A percentile compares a stretch with the other conserved stretches of the same genome.
These are phyloP conservation scores for Sphaerosporella brunnea DNA, from an alignment of 495 filamentous ascomycete genomes.

Conservation along the genomic window DNA sequence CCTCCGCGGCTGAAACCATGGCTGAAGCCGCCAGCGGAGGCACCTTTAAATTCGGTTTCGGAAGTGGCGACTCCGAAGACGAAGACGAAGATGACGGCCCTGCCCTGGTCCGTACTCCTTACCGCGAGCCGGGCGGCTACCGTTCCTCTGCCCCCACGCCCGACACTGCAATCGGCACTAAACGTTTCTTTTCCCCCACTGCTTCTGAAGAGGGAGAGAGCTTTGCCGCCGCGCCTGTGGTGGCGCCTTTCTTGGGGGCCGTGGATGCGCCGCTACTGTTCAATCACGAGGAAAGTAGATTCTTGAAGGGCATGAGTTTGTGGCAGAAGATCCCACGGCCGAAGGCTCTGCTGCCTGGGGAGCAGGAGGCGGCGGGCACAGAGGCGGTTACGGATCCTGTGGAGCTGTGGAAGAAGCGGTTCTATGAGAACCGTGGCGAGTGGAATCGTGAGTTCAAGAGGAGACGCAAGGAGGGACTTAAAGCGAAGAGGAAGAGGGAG, in stretches of 20 bases:
- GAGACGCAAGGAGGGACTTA: constrained; percentile 56
- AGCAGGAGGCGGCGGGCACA: constrained; percentile 20
- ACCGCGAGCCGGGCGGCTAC: constrained; percentile 14
- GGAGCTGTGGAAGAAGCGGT: constrained; percentile 66
- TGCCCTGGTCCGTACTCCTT: constrained; percentile 21
- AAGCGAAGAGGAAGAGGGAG: constrained; percentile 74
- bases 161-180: constrained; percentile 63
- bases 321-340: constrained; percentile 15
- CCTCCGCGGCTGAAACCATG: too few relatives aligned
- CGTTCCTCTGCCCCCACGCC: constrained; percentile 68
- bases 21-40: constrained; percentile 26
- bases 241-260: background rate
- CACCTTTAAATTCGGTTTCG: constrained; percentile 35
- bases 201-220: background rate
- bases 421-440: constrained; percentile 81
- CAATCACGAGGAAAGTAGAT: constrained; percentile 19
- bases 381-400: constrained; percentile 25
- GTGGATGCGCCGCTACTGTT: constrained; percentile 15
- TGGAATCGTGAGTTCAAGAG: constrained; percentile 85
- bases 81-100: constrained; percentile 37
- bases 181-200: constrained; percentile 29
- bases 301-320: constrained; percentile 20
- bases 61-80: constrained; percentile 31
- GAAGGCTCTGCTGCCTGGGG: constrained; percentile 12
- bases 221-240: background rate